Evolutionary conservation across 2,329 filamentous ascomycete species (phyloP), one percentile per base, ranked within the genome.

Genomic region (Zymoseptoria tritici): DNA sequence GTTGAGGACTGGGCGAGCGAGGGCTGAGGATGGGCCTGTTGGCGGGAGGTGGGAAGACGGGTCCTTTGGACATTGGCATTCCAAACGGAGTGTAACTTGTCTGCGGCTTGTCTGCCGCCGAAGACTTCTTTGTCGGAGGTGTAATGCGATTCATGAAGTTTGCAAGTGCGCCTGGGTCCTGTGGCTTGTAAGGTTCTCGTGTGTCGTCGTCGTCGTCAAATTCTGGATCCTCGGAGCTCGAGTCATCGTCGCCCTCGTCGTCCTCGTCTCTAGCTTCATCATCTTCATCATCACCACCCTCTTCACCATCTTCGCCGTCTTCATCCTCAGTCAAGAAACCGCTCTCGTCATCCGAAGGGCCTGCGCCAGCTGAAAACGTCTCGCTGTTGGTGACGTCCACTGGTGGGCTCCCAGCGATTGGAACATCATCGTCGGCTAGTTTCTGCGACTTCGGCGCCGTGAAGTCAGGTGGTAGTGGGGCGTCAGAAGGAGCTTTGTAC

Each of bases 1-100:
- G 83, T 24, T 89, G 76, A 1, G 89, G 88, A 64, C 88, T 91
- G 1, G 89, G 88, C 9, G 88, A 90, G 42, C 87, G 83, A 53
- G 88, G 86, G 64, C 83, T 86, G 49, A 62, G 59, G 51, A 57
- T 57, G 26, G 59, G 53, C 54, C 55, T 60, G 52, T 31, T n/a
- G 78, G 76, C 58, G 72, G 72, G 20, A 76, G 77, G 83, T 9
- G 83, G 76, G 58, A 89, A 82, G 22, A 26, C 80, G 77, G 59
- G 81, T 77, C 13, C 81, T 80, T 71, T 73, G 20, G 36, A 46
- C 16, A 16, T 16, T 5, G 75, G 72, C 20, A 75, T 65, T 9
- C 73, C 73, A 26, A 71, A 71, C 21, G 75, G 73, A 1, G 74
- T 76, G 60, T 68, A 72, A 26, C 65, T 71, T 8, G 64, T 57